phyloP scores from a whole-genome alignment of 106 monocot genomes.

The Chionographis japonica region DNA sequence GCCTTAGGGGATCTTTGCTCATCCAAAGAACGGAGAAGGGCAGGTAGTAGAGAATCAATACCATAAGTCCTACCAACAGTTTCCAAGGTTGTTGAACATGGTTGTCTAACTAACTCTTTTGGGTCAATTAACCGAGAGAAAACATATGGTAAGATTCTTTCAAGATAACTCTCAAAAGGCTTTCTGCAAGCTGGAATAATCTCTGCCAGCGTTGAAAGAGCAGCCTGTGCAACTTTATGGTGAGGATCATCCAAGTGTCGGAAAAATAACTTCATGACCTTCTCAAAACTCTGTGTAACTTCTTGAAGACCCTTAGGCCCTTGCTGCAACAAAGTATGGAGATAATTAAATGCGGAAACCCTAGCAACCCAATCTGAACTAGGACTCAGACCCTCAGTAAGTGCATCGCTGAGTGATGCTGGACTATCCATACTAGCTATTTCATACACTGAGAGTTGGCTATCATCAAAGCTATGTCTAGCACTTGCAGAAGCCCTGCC shows the following conservation, averaged over 20 bases:
- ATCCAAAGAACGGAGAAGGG: conserved; percentile 86
- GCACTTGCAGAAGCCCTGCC: conserved; percentile 55
- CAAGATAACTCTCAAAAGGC: conserved; percentile 93
- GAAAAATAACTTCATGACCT: conserved; percentile 99
- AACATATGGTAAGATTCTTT: conserved; percentile 87
- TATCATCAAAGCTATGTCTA: conserved; percentile 90
- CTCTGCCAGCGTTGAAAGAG: conserved; percentile 90
- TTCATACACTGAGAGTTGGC: conserved; percentile 60
- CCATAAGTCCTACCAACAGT: conserved; percentile 74
- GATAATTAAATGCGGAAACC: conserved; percentile 93
- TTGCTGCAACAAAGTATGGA: conserved; percentile 73
- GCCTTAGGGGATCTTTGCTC: conserved; percentile 99
- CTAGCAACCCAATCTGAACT: conserved; percentile 93
- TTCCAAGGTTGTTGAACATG: conserved; percentile 71
- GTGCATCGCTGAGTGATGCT: conserved; percentile 82
- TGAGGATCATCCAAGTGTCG: conserved; percentile 98
- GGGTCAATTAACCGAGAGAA: conserved; percentile 98
- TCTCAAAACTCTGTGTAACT: conserved; percentile 91
- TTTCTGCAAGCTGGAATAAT: conserved; percentile 96
- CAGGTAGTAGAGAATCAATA: conserved; percentile 87
- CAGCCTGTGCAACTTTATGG: conserved; percentile 99
- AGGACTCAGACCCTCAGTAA: conserved; percentile 78
- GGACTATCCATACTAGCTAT: conserved; percentile 68
- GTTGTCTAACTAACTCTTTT: conserved; percentile 89
- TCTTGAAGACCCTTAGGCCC: conserved; percentile 88